A percentile compares a stretch with the other conserved stretches of the same genome.
Evolutionary conservation across 352 stramenopile species (phyloP).

Genomic region (Phytopythium litorale): DNA sequence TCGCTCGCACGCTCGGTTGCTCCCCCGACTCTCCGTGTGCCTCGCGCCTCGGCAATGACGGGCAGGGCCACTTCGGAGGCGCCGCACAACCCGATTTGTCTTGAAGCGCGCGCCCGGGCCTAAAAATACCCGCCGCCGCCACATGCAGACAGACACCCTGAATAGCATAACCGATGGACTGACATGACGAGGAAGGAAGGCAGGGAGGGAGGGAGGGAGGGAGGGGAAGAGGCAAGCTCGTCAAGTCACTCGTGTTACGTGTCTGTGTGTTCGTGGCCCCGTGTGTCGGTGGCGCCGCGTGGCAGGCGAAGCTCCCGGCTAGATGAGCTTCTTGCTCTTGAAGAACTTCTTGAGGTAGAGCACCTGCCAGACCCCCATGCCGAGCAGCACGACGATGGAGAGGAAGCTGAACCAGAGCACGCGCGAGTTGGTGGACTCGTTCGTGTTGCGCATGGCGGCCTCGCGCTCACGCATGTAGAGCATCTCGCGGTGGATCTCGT

Average conservation of each 20-base stretch:
- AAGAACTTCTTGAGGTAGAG: constrained; percentile 91
- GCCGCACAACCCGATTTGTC: neutral
- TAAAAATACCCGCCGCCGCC: neutral
- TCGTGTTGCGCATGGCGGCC: constrained; percentile 84
- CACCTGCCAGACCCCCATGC: constrained; percentile 86
- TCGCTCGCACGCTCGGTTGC: neutral
- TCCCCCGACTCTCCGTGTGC: neutral
- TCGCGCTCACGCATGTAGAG: constrained; percentile 89
- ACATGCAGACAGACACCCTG: neutral
- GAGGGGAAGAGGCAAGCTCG: too few species aligned
- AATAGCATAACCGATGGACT: neutral
- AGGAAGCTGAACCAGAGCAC: constrained; percentile 91
- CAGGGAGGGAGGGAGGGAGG: too few species aligned
- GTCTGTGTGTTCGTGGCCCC: too few species aligned
- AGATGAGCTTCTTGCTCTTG: constrained; percentile 92
- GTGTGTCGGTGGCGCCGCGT: too few species aligned
- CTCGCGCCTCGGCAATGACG: neutral
- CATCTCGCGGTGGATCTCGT: constrained; percentile 89
- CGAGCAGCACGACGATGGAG: constrained; percentile 81
- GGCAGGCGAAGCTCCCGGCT: constrained; percentile 8
- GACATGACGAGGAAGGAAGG: too few species aligned
- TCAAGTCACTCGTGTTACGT: too few species aligned
- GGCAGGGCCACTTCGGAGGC: neutral
- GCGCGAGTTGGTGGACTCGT: constrained; percentile 87
- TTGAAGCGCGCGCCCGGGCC: neutral